These are phyloP conservation scores for Ceratorhiza oryzae-sativae DNA, from an alignment of 1,284 basidiomycete species.

Conservation along the genomic window DNA sequence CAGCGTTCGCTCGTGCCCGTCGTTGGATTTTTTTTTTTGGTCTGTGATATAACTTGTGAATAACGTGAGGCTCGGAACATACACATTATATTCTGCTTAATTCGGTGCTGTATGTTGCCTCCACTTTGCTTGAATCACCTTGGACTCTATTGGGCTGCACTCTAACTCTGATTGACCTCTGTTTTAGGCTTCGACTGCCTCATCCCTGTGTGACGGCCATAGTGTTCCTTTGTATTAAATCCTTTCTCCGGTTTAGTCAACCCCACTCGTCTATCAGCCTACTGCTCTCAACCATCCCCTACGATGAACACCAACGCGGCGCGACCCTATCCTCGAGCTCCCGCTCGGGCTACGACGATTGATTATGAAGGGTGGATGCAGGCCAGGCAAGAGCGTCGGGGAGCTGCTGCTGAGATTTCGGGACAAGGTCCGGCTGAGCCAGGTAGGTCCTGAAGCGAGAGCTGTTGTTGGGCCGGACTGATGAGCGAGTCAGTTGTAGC, in stretches of 20 bases:
- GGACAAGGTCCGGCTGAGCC: slow-evolving; percentile 1
- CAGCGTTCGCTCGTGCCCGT: neutral
- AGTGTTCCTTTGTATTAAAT: slow-evolving; percentile 15
- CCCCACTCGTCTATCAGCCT: neutral
- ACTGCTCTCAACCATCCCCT: neutral
- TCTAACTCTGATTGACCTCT: slow-evolving; percentile 7
- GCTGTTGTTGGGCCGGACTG: neutral
- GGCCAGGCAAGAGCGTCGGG: neutral
- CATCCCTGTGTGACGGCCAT: neutral
- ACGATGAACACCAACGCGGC: slow-evolving; percentile 9
- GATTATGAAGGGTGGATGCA: slow-evolving; percentile 34
- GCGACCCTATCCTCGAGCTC: slow-evolving; percentile 14
- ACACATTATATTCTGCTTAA: neutral
- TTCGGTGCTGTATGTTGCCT: neutral
- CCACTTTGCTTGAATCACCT: neutral
- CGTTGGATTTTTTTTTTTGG: neutral
- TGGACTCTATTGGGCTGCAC: neutral
- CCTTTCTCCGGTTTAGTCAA: neutral
- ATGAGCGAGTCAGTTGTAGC: neutral
- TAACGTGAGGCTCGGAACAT: neutral
- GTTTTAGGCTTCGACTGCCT: slow-evolving; percentile 1
- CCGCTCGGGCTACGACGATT: slow-evolving; percentile 17
- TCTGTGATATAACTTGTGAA: slow-evolving; percentile 4
- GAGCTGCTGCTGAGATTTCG: neutral
- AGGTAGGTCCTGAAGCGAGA: neutral